A percentile compares a stretch with the other conserved stretches of the same genome.
These are phyloP conservation scores for Cystofilobasidium bisporidii DNA, from an alignment of 768 basidiomycete species.

Conservation along the genomic window DNA sequence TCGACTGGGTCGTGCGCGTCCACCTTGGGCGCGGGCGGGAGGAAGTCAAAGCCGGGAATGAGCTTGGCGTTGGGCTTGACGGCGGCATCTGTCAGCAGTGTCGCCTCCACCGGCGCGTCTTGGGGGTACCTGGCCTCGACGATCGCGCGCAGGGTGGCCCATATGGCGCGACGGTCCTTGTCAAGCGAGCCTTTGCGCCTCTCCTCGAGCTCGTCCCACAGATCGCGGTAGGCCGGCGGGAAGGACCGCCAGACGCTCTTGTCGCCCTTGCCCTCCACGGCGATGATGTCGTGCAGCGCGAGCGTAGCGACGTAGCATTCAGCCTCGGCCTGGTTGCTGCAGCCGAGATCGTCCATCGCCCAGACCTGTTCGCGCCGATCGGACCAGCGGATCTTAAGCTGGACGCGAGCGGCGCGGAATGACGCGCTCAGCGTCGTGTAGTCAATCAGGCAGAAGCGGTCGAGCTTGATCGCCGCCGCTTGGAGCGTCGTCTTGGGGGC, in stretches of 20 bases:
- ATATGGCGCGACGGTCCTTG: constrained; percentile 54
- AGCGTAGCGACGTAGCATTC: constrained; percentile 82
- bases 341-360: constrained; percentile 77
- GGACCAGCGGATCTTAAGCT: constrained; percentile 64
- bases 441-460: constrained; percentile 64
- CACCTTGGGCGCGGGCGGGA: constrained; percentile 14
- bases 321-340: constrained; percentile 65
- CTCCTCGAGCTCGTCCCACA: constrained; percentile 82
- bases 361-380: constrained; percentile 53
- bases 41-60: constrained; percentile 31
- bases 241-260: constrained; percentile 52
- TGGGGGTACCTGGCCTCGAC: constrained; percentile 41
- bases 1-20: neutral
- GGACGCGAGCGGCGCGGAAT: constrained; percentile 66
- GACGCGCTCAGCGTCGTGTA: constrained; percentile 57
- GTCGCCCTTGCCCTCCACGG: constrained; percentile 26
- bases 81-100: neutral
- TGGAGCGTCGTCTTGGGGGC: constrained; percentile 65
- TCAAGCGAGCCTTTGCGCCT: constrained; percentile 56
- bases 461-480: constrained; percentile 35
- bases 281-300: constrained; percentile 63
- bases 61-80: constrained; percentile 13
- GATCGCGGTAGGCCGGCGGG: constrained; percentile 71
- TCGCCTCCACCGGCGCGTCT: neutral
- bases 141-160: constrained; percentile 60